These are phyloP conservation scores for Falciphora oryzae DNA, from an alignment of 2,329 filamentous ascomycete species.

Conservation along the genomic window DNA sequence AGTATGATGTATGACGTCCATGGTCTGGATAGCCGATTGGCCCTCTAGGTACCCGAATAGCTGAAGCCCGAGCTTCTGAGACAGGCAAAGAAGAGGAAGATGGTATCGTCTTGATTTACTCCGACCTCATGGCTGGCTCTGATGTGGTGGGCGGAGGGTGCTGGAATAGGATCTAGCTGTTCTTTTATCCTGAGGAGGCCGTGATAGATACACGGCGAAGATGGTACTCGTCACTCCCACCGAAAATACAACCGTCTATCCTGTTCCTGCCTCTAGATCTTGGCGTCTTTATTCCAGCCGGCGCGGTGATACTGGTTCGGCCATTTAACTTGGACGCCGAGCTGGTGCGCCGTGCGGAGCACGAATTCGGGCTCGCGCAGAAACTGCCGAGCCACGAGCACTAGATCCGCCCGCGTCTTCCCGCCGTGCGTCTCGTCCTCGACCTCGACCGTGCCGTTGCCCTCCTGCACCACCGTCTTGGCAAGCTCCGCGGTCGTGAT, in stretches of 20 bases:
- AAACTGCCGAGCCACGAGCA: slow-evolving; percentile 69
- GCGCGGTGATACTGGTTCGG: slow-evolving; percentile 57
- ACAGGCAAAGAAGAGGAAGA: neutral
- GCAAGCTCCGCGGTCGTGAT: slow-evolving; percentile 67
- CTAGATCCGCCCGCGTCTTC: slow-evolving; percentile 56
- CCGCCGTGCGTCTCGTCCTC: slow-evolving; percentile 30
- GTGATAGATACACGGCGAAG: neutral
- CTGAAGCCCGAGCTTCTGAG: neutral
- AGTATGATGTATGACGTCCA: too few relatives aligned
- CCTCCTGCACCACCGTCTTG: slow-evolving; percentile 47
- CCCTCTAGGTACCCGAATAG: too few relatives aligned
- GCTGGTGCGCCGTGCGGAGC: slow-evolving; percentile 63
- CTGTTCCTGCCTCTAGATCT: slow-evolving; percentile 9
- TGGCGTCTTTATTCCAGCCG: slow-evolving; percentile 13
- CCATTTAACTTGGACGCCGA: slow-evolving; percentile 66
- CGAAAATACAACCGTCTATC: neutral
- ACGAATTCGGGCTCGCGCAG: slow-evolving; percentile 77
- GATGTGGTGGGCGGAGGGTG: neutral
- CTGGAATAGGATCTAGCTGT: neutral
- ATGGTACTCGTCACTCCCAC: too few relatives aligned
- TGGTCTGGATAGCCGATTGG: too few relatives aligned
- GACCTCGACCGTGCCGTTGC: slow-evolving; percentile 29
- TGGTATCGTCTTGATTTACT: neutral
- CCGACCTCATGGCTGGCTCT: too few relatives aligned
- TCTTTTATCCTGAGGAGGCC: neutral